phyloP scores from a whole-genome alignment of 2,329 filamentous ascomycete genomes.

The Talaromyces sp. region DNA sequence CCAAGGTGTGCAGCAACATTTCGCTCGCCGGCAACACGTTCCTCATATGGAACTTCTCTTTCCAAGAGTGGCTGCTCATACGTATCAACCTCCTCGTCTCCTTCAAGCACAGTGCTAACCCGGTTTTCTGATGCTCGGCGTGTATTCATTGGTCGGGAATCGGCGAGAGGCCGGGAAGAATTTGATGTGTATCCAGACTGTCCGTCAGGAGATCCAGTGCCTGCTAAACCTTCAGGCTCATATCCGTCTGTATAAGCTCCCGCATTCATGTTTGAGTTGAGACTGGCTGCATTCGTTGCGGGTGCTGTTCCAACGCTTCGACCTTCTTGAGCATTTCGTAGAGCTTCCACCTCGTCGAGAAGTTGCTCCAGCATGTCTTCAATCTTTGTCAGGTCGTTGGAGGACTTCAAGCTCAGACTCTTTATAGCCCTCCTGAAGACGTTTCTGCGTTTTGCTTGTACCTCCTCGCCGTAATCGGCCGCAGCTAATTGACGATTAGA shows the following conservation, averaged over 20 bases:
- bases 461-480: slow-evolving; percentile 52
- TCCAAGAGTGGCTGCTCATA: slow-evolving; percentile 48
- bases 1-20: slow-evolving; percentile 41
- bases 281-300: slow-evolving; percentile 42
- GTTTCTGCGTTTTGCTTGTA: slow-evolving; percentile 76
- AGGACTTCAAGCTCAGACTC: slow-evolving; percentile 79
- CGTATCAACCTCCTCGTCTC: slow-evolving; percentile 63
- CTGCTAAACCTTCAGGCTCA: slow-evolving; percentile 74
- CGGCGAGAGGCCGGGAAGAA: slow-evolving; percentile 33
- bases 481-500: slow-evolving; percentile 47
- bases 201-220: slow-evolving; percentile 66
- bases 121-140: slow-evolving; percentile 64
- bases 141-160: slow-evolving; percentile 43
- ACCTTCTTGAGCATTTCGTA: slow-evolving; percentile 57
- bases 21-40: slow-evolving; percentile 45
- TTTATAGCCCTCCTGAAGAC: slow-evolving; percentile 93
- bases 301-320: slow-evolving; percentile 21
- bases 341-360: slow-evolving; percentile 81
- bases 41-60: slow-evolving; percentile 55
- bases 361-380: slow-evolving; percentile 90
- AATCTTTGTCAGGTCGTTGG: slow-evolving; percentile 80
- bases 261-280: slow-evolving; percentile 61
- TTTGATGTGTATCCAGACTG: slow-evolving; percentile 72
- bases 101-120: slow-evolving; percentile 84
- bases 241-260: slow-evolving; percentile 67